Evolutionary conservation across 371 early-diverging fungal genomes (phyloP), one percentile per base, ranked within the genome.

Genomic region (Batrachochytrium dendrobatidis): DNA sequence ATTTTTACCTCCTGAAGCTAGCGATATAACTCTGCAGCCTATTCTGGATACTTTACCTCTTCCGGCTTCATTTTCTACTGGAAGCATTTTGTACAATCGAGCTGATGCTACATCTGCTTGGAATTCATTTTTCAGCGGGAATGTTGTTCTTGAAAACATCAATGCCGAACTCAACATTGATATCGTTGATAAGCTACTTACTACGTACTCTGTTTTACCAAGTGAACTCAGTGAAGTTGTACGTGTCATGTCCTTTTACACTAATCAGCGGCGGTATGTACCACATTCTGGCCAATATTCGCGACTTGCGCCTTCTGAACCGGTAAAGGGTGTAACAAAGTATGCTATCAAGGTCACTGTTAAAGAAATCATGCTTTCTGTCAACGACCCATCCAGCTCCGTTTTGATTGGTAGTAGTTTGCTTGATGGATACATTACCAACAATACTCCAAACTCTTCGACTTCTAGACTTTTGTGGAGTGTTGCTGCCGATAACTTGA

Each of bases 161-260:
- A 55, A 62, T 18, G 78, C 86, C 1, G 73, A 64, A 5, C 73
- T 87, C 8, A 78, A 79, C 10, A 71, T 91, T 25, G 88, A 83
- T 57, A 68, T 84, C 61, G 76, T 89, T 7, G 80, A 90, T 53
- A 85, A 89, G 32, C 66, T 91, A 24, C 56, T 89, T 18, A 90
- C 88, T 0, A 82, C 89, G 2, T 90, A 90, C 49, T 85, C 86
- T 1, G 67, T 88, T 0, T 67, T 91, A 25, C 87, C 87, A 1
- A 82, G 79, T 44, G 92, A 91, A 67, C 63, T 88, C 43, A 89
- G 83, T 57, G 92, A 91, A 45, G 68, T 88, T 22, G 61, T 88
- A 4, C 90, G 90, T 46, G 77, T 87, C 0, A 53, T 87, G 18
- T 59, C 84, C 8, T 88, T 84, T 54, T 79, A 69, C 43, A 53